Conservation (phyloP, 768 basidiomycete genomes). For the Amanita polypyramis region DNA sequence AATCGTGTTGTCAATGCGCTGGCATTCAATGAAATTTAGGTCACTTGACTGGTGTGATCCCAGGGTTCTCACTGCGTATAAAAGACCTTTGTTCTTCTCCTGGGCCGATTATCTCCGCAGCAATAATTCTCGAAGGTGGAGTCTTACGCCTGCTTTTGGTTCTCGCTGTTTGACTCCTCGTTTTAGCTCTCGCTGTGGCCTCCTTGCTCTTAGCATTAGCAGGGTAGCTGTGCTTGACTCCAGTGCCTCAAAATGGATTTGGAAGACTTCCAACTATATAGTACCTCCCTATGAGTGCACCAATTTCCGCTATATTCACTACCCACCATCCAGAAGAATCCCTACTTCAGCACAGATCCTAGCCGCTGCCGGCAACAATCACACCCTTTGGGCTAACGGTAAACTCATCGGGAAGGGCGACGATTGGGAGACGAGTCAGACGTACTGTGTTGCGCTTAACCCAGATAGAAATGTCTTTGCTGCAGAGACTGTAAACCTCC, state of each 20-base stretch:
- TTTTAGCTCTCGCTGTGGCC: not conserved
- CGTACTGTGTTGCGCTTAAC: slow-evolving; percentile 19
- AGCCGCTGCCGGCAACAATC: slow-evolving; percentile 20
- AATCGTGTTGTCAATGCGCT: too few species aligned
- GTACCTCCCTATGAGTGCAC: slow-evolving; percentile 15
- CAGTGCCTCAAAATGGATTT: slow-evolving; percentile 17
- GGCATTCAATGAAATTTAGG: too few species aligned
- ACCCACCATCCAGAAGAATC: slow-evolving; percentile 14
- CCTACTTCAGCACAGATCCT: slow-evolving; percentile 21
- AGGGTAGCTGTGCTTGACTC: not conserved
- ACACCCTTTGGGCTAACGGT: slow-evolving; percentile 26
- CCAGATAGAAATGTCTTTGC: slow-evolving; percentile 22
- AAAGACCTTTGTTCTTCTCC: too few species aligned
- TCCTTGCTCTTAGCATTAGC: not conserved
- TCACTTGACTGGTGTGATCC: too few species aligned
- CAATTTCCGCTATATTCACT: slow-evolving; percentile 19
- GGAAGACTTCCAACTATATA: slow-evolving; percentile 15
- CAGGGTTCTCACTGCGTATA: too few species aligned
- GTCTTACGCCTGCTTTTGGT: not conserved
- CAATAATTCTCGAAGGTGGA: not conserved
- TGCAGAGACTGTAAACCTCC: slow-evolving; percentile 15
- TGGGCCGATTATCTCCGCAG: too few species aligned
- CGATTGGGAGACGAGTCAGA: slow-evolving; percentile 14
- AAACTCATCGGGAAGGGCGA: slow-evolving; percentile 14
- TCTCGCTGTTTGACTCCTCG: not conserved